Evolutionary conservation across 345 rosid genomes (phyloP), one percentile per base, ranked within the genome.

Genomic region (Erodium maritimum): DNA sequence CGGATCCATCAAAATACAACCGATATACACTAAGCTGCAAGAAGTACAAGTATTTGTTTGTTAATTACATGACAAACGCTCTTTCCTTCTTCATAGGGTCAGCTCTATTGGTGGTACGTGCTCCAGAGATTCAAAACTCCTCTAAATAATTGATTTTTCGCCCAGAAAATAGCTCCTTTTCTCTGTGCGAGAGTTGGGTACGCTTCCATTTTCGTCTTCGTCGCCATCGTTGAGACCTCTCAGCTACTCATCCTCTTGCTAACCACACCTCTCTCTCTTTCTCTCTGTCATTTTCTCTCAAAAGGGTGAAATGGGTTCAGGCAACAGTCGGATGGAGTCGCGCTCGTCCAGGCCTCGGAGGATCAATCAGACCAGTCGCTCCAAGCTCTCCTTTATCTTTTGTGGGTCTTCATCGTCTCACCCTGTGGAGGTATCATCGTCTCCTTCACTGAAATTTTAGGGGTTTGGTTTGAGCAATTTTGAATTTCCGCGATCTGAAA

Each of bases 341-440:
- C 70, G 60, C 61, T 69, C 63, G 18, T 45, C 70, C 16, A 58
- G 69, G 66, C 24, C 71, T 60, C 29, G 68, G 55, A 69, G 77
- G 24, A 54, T 48, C 61, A 73, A 61, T 68, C 72, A 73, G 61
- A 17, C 69, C 45, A 63, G 60, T 42, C 66, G 65, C 54, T 63
- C 70, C 61, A 55, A 59, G 23, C 23, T 77, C 29, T 69, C 78
- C 25, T 77, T 79, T 55, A 54, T 77, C 58, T 21, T 78, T 62
- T 84, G 90, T 23, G 80, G 87, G 55, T 62, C 82, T 65, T 75
- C 80, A 51, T 65, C 80, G 21, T 77, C 82, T 52, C 77, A 68
- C 17, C 51, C 77, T 42, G 56, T 67, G 18, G 73, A 73, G 87
- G 90, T 84, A 66, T 19, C 16, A 21, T 16, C 45, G 14, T 55